phyloP scores from a whole-genome alignment of 2,329 filamentous ascomycete species.

The Pleurostoma richardsiae region DNA sequence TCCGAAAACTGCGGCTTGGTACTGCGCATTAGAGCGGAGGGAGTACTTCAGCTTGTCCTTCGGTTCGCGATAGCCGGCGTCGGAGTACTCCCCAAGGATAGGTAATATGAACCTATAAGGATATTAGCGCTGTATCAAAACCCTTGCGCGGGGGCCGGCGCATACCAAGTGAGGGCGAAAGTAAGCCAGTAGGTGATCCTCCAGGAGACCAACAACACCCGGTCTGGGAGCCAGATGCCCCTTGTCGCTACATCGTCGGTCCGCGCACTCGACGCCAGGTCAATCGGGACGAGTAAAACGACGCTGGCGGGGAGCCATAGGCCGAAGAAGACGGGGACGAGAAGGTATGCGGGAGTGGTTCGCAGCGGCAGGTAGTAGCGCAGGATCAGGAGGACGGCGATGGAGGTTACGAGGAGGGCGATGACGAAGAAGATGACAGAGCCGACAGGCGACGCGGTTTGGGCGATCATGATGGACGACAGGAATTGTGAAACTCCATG shows the following conservation, averaged over 20 bases:
- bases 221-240: constrained; percentile 82
- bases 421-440: constrained; percentile 74
- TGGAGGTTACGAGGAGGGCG: constrained; percentile 68
- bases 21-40: constrained; percentile 79
- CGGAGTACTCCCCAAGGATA: constrained; percentile 88
- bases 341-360: constrained; percentile 82
- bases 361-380: constrained; percentile 88
- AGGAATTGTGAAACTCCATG: background rate
- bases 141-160: background rate
- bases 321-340: constrained; percentile 93
- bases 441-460: constrained; percentile 55
- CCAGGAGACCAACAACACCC: constrained; percentile 82
- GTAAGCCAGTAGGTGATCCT: constrained; percentile 96
- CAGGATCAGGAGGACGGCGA: constrained; percentile 76
- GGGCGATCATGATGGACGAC: constrained; percentile 12
- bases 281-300: constrained; percentile 88
- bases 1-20: constrained; percentile 75
- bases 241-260: constrained; percentile 65
- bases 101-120: constrained; percentile 77
- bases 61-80: constrained; percentile 87
- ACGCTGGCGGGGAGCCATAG: constrained; percentile 88
- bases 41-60: constrained; percentile 79
- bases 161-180: constrained; percentile 87
- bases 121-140: constrained; percentile 7
- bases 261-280: constrained; percentile 80